Conservation (phyloP, 78 protist species). For the Dictyostelium purpureum region DNA sequence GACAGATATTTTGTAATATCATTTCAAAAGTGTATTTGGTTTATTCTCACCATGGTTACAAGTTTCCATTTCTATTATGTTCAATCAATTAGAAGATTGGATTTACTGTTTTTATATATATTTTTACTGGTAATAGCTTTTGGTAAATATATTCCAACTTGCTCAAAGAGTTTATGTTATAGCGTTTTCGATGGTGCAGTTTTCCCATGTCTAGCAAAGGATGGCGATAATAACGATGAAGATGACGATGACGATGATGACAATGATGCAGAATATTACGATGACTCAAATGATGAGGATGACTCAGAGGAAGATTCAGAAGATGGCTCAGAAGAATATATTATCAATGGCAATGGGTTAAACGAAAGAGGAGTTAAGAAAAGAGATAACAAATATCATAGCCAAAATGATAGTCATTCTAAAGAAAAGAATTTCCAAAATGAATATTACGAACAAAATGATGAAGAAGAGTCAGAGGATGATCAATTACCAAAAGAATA, state of each 20-base stretch:
- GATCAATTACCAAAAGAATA: background rate
- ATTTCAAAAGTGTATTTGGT: slow-evolving; percentile 52
- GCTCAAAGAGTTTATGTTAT: slow-evolving; percentile 56
- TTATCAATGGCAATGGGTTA: background rate
- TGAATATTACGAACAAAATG: background rate
- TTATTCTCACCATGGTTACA: background rate
- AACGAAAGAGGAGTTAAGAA: background rate
- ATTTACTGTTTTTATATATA: slow-evolving; percentile 22
- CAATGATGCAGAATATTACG: background rate
- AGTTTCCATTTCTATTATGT: slow-evolving; percentile 21
- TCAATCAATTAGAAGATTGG: background rate
- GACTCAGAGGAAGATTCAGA: slow-evolving; percentile 7
- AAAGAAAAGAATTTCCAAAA: background rate
- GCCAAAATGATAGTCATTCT: too few relatives aligned
- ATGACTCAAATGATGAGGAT: background rate
- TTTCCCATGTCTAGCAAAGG: slow-evolving; percentile 11
- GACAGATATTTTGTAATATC: slow-evolving; percentile 18
- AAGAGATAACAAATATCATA: too few relatives aligned
- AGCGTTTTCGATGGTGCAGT: slow-evolving; percentile 63
- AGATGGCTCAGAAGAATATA: background rate
- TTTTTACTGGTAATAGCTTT: slow-evolving; percentile 20
- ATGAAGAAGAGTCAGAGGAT: background rate
- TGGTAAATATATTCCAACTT: slow-evolving; percentile 57
- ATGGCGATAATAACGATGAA: background rate
- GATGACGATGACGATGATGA: slow-evolving; percentile 14